These are phyloP conservation scores for Microcera coccophila DNA, from an alignment of 2,329 filamentous ascomycete genomes.

Conservation along the genomic window DNA sequence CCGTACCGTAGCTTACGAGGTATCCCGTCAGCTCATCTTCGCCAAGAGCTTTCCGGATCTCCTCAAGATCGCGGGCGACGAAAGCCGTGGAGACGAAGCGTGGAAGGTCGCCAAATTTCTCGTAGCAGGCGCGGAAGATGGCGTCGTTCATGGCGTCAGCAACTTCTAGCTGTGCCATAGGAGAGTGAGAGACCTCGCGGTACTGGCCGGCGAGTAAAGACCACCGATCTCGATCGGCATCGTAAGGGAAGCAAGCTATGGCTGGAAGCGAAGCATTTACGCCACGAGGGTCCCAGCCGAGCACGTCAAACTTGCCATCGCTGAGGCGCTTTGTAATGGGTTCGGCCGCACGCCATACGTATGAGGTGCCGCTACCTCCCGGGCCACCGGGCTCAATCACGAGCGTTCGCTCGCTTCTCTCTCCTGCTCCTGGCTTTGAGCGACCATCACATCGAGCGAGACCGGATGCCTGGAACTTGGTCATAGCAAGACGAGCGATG, in stretches of 20 bases:
- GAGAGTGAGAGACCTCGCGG: conserved; percentile 34
- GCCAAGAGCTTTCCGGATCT: conserved; percentile 43
- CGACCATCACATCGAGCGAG: conserved; percentile 28
- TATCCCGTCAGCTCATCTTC: conserved; percentile 48
- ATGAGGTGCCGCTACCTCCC: conserved; percentile 44
- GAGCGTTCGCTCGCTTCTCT: conserved; percentile 45
- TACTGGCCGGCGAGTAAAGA: conserved; percentile 37
- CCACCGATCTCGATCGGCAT: conserved; percentile 47
- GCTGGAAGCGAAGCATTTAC: conserved; percentile 46
- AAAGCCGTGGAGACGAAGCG: conserved; percentile 46
- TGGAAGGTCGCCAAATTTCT: conserved; percentile 41
- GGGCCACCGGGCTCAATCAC: conserved; percentile 50
- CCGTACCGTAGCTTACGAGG: conserved; percentile 50
- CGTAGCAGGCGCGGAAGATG: conserved; percentile 40
- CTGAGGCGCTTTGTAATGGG: conserved; percentile 39
- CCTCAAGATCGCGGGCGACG: conserved; percentile 47
- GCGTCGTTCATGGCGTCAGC: conserved; percentile 46
- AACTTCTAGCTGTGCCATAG: conserved; percentile 38
- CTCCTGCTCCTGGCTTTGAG: conserved; percentile 19
- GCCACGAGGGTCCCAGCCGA: conserved; percentile 54
- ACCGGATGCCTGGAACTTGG: conserved; percentile 47
- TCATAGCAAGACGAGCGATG: conserved; percentile 45
- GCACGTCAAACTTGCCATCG: conserved; percentile 41
- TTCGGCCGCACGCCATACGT: conserved; percentile 38
- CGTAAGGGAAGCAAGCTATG: conserved; percentile 44